Evolutionary conservation across 2,329 filamentous ascomycete genomes (phyloP), one percentile per base, ranked within the genome.

Genomic region (Diaporthe batatas): DNA sequence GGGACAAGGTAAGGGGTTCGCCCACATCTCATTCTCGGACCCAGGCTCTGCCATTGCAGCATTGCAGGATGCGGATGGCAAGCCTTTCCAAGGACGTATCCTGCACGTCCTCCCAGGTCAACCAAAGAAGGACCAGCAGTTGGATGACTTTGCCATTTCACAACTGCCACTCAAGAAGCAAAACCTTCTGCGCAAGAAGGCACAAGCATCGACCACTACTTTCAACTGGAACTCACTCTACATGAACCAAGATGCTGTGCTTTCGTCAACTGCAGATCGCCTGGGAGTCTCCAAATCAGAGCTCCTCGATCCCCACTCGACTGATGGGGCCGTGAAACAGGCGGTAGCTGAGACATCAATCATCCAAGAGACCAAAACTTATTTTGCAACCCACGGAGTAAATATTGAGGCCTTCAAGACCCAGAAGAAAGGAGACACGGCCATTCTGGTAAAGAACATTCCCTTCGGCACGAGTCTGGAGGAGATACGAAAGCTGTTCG

Each of bases 151-250:
- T 82, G 92, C 93, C 72, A 88, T 99, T 70, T 95, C 96, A 0
- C 97, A 98, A 82, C 83, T 99, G 77, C 96, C 96, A 21, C 85
- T 98, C 76, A 98, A 98, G 84, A 96, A 97, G 82, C 96, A 98
- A 82, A 94, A 94, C 77, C 90, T 97, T 78, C 93, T 98, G 77
- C 94, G 93, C 80, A 93, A 93, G 79, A 97, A 94, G 83, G 89
- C 92, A 65, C 92, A 96, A 78, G 94, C 95, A 29, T 88, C 93
- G 11, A 92, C 91, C 39, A 91, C 89, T 64, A 91, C 90, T 1
- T 98, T 98, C 84, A 98, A 96, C 81, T 99, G 96, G 96, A 99
- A 99, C 85, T 96, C 95, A n/a, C 86, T 99, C n/a, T 99, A 96
- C 83, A 97, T 99, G 93, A 98, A 93, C 83, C 93, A 94, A 84